Conservation (phyloP, 805 yeast species). For the Trichomonascus vanleenenianus region DNA sequence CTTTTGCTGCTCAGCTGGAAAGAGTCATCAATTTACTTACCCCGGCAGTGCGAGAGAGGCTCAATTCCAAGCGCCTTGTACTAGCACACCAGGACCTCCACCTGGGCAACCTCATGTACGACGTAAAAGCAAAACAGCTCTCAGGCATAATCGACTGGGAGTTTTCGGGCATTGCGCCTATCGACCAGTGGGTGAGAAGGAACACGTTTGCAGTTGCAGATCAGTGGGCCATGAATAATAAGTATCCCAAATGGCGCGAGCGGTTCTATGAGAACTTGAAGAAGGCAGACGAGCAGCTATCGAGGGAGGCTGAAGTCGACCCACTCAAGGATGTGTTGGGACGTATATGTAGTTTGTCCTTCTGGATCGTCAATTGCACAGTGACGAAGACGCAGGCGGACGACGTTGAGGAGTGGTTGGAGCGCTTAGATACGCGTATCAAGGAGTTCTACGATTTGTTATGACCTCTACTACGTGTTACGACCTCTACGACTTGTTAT, state of each 20-base stretch:
- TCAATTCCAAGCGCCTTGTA: not conserved
- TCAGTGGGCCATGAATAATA: not conserved
- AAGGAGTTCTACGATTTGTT: no score
- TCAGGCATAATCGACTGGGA: not conserved
- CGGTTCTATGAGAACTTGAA: not conserved
- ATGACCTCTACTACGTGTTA: no score
- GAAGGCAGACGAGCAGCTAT: not conserved
- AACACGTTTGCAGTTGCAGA: not conserved
- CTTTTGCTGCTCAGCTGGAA: not conserved
- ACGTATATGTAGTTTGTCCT: not conserved
- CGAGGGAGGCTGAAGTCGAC: not conserved
- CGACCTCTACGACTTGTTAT: no score
- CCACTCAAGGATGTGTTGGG: not conserved
- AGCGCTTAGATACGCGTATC: no score
- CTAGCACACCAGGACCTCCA: not conserved
- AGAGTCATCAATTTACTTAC: not conserved
- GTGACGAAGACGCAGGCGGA: not conserved
- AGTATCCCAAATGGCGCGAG: not conserved
- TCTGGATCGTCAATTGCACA: not conserved
- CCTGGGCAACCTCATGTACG: not conserved
- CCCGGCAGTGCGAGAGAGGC: not conserved
- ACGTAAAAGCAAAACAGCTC: not conserved
- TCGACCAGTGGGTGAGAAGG: slow-evolving; percentile 2
- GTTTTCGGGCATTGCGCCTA: not conserved
- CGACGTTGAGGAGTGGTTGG: no score